Percentiles rank a stretch among this genome's conserved stretches.
Conservation (phyloP, 805 yeast species). For the Candida suzukii region DNA sequence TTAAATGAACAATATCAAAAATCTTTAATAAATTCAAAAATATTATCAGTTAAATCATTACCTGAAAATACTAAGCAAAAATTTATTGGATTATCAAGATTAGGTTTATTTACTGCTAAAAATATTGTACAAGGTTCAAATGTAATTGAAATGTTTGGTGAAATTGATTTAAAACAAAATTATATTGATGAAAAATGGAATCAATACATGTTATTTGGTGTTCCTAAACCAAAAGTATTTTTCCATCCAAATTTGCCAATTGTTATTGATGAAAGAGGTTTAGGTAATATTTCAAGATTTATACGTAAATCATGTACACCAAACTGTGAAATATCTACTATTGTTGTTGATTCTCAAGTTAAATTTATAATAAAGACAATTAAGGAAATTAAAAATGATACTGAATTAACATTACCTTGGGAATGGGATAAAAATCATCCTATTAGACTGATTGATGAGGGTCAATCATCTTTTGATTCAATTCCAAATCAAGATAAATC, state of each 20-base stretch:
- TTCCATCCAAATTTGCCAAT: constrained; percentile 54
- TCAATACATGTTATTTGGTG: constrained; percentile 72
- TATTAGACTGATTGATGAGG: constrained; percentile 43
- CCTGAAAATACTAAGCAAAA: constrained; percentile 52
- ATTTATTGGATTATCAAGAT: constrained; percentile 61
- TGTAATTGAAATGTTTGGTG: constrained; percentile 65
- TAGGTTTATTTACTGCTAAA: constrained; percentile 48
- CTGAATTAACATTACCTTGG: constrained; percentile 79
- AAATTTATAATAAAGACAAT: constrained; percentile 53
- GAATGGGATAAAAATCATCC: constrained; percentile 84
- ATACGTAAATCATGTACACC: constrained; percentile 72
- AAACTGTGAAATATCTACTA: constrained; percentile 58
- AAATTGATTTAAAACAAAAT: constrained; percentile 54
- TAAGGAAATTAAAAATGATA: constrained; percentile 50
- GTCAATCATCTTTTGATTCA: constrained; percentile 44
- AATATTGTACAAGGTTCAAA: constrained; percentile 39
- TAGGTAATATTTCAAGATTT: constrained; percentile 72
- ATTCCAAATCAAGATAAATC: constrained; percentile 47
- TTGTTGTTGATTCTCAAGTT: constrained; percentile 29
- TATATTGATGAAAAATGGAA: constrained; percentile 63
- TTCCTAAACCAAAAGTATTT: constrained; percentile 52
- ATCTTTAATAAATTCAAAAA: not conserved
- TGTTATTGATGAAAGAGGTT: constrained; percentile 71
- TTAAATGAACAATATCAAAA: constrained; percentile 4
- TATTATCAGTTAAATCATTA: constrained; percentile 41